Evolutionary conservation across 2,329 filamentous ascomycete species (phyloP), one percentile per base, ranked within the genome.

Genomic region (Curvularia sp.): DNA sequence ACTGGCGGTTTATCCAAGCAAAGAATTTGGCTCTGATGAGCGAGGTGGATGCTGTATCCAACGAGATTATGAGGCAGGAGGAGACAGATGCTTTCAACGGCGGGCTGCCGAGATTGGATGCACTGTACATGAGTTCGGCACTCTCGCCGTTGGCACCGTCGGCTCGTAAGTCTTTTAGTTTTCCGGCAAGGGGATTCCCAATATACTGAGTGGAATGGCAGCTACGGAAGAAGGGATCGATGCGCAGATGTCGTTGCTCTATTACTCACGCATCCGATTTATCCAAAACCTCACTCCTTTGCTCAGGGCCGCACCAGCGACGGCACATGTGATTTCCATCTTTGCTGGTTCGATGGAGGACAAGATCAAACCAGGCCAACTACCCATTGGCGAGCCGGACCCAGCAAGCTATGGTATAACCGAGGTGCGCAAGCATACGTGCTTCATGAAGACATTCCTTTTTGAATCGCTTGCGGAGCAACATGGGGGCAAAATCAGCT

Each of bases 81-180:
- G 46, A 55, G 47, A 55, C 58, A 1, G 42, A 53, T 28, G 61
- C 64, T 3, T 68, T 70, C 42, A 41, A 53, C 28, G 64, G 64
- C 5, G 68, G 64, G 7, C 49, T 36, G 7, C 53, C 73, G 19
- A 72, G 72, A 55, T 51, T 79, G 21, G 77, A 79, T 61, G 64
- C 73, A 15, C 45, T 79, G 23, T 71, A 77, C 19, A 63, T 71
- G 61, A 69, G 65, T 27, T 73, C 76, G 46, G 75, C 65, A 5
- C 62, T 65, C 15, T 65, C 68, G 12, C 63, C 67, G 4, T 3
- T 67, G 49, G 70, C 61, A 38, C 83, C 86, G 64, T 74, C 75
- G 27, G 77, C 77, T 27, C 78, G 88, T 57, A 85, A 19, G 53
- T 53, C 3, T 7, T 10, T 21, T n/a, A n/a, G n/a, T n/a, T n/a